These are phyloP conservation scores for Sporothrix luriei DNA, from an alignment of 2,329 filamentous ascomycete genomes.

Conservation along the genomic window DNA sequence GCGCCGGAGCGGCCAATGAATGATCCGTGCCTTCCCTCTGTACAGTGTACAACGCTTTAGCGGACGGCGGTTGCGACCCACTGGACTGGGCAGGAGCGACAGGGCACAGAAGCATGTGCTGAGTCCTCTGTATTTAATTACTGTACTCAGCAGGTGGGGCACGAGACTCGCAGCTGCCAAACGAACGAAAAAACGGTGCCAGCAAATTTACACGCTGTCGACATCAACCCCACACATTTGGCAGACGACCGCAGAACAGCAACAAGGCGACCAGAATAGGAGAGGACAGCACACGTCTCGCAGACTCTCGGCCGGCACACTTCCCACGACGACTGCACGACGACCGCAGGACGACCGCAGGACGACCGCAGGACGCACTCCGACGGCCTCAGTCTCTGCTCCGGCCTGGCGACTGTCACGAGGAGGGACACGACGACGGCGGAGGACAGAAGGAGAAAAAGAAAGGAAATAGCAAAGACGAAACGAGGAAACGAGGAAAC, in stretches of 20 bases:
- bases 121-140: no score
- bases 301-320: background rate
- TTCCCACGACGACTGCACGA: background rate
- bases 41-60: background rate
- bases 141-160: slow-evolving; percentile 22
- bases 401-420: background rate
- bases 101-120: slow-evolving; percentile 27
- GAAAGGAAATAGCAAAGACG: background rate
- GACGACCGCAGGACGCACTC: background rate
- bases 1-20: slow-evolving; percentile 33
- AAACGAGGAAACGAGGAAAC: background rate
- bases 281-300: no score
- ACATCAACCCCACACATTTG: slow-evolving; percentile 17
- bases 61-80: no score
- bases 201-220: slow-evolving; percentile 19
- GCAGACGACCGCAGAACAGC: background rate
- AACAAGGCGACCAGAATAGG: no score
- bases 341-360: slow-evolving; percentile 3
- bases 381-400: background rate
- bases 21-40: slow-evolving; percentile 25
- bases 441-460: background rate
- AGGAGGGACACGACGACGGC: background rate
- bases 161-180: slow-evolving; percentile 6
- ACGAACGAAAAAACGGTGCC: slow-evolving; percentile 9
- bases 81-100: slow-evolving; percentile 15